A percentile compares a stretch with the other conserved stretches of the same genome.
phyloP scores from a whole-genome alignment of 441 rosid species.

The Gossypium trilobum region DNA sequence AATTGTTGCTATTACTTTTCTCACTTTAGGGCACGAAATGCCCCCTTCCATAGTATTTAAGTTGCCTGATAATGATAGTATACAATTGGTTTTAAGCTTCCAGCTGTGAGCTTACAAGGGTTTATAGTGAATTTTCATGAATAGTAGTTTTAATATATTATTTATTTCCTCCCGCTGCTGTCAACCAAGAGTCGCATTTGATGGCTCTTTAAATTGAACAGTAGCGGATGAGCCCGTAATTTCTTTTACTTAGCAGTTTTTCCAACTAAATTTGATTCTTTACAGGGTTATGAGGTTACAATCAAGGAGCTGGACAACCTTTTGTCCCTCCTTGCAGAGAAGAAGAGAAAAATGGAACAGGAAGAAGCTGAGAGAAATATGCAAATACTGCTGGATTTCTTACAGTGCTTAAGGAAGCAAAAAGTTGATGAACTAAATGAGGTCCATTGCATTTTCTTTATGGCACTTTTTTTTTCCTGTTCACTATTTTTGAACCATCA shows the following conservation, averaged over 20 bases:
- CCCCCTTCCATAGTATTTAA: background rate
- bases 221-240: background rate
- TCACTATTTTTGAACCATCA: conserved; percentile 1
- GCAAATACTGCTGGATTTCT: conserved; percentile 89
- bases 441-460: conserved; percentile 35
- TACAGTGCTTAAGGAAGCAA: conserved; percentile 77
- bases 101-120: background rate
- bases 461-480: background rate
- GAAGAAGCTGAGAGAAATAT: conserved; percentile 98
- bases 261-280: conserved; percentile 21
- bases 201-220: background rate
- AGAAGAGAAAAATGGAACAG: conserved; percentile 93
- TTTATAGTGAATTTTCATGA: background rate
- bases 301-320: conserved; percentile 80
- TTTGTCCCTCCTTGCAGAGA: conserved; percentile 64
- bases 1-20: background rate
- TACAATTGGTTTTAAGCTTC: background rate
- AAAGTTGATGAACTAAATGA: conserved; percentile 81
- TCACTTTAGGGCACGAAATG: background rate
- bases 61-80: background rate
- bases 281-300: conserved; percentile 83
- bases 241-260: background rate
- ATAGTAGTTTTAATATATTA: background rate
- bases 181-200: background rate
- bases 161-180: background rate